Percentiles rank a stretch among this genome's conserved stretches.
phyloP scores from a whole-genome alignment of 352 stramenopile genomes.

The Globisporangium cylindrosporum region DNA sequence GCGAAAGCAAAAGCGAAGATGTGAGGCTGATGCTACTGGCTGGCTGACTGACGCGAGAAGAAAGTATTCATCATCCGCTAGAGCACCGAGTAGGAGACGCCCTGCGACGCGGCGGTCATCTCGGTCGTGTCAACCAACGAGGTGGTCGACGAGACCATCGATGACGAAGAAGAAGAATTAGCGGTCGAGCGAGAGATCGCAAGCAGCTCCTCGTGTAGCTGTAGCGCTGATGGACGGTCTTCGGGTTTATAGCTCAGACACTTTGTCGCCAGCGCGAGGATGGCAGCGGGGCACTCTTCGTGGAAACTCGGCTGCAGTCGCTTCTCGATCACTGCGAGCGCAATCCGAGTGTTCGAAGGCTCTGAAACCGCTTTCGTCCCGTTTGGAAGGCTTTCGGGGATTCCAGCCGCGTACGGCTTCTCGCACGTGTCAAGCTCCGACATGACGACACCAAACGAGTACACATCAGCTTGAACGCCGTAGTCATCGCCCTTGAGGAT shows the following conservation, averaged over 20 bases:
- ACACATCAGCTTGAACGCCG: slow-evolving; percentile 48
- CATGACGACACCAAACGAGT: slow-evolving; percentile 56
- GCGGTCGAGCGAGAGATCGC: slow-evolving; percentile 3
- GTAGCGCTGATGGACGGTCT: slow-evolving; percentile 1
- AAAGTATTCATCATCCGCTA: neutral
- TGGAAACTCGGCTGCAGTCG: slow-evolving; percentile 35
- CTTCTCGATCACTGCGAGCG: slow-evolving; percentile 41
- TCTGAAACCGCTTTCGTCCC: slow-evolving; percentile 11
- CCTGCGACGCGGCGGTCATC: neutral
- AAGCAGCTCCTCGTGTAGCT: slow-evolving; percentile 14
- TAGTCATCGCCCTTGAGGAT: slow-evolving; percentile 48
- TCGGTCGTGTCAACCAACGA: no score
- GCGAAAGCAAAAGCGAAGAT: no score
- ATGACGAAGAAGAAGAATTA: neutral
- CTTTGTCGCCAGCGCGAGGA: slow-evolving; percentile 27
- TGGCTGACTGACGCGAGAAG: no score
- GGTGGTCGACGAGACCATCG: neutral
- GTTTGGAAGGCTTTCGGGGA: slow-evolving; percentile 8
- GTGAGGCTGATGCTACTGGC: no score
- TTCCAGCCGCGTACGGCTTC: slow-evolving; percentile 34
- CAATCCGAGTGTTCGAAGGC: slow-evolving; percentile 39
- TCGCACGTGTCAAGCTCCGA: slow-evolving; percentile 48
- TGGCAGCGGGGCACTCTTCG: slow-evolving; percentile 28
- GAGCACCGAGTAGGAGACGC: slow-evolving; percentile 7
- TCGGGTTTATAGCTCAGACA: slow-evolving; percentile 15